Evolutionary conservation across 1,139 yeast genomes (phyloP).

Genomic region (Suhomyces taliae): DNA sequence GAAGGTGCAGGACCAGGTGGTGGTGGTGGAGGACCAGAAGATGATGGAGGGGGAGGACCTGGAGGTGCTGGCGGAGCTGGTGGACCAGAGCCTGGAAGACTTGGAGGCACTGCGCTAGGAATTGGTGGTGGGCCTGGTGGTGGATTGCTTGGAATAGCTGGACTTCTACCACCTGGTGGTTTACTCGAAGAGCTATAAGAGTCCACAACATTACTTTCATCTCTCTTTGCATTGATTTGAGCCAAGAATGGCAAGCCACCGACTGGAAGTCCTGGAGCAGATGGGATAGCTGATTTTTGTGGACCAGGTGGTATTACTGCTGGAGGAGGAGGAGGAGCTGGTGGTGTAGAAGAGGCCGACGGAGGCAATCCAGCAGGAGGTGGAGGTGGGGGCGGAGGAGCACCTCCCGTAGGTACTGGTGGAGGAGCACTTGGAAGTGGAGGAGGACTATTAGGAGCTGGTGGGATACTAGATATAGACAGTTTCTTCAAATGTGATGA

Average conservation of each 20-base stretch:
- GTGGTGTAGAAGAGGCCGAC: neutral
- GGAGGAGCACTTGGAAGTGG: constrained; percentile 17
- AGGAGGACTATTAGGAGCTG: constrained; percentile 23
- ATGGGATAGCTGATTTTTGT: constrained; percentile 3
- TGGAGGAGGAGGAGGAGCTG: constrained; percentile 11
- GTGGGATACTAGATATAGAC: constrained; percentile 12
- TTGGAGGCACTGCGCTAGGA: constrained; percentile 9
- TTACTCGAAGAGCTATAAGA: constrained; percentile 7
- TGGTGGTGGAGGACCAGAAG: constrained; percentile 12
- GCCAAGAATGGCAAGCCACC: constrained; percentile 43
- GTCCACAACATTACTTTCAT: constrained; percentile 38
- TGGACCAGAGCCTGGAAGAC: constrained; percentile 2
- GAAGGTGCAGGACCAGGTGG: constrained; percentile 11
- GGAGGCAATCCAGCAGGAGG: constrained; percentile 14
- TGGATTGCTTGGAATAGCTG: constrained; percentile 23
- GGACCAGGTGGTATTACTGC: constrained; percentile 6
- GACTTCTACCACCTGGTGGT: constrained; percentile 8
- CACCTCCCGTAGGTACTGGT: constrained; percentile 19
- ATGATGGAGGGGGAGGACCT: no score
- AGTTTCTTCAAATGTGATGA: constrained; percentile 30
- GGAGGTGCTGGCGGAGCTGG: constrained; percentile 14
- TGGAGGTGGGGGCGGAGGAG: constrained; percentile 17
- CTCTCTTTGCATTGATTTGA: constrained; percentile 42
- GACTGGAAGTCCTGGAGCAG: constrained; percentile 17
- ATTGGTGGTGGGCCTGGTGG: constrained; percentile 14